These are phyloP conservation scores for Neurospora tetraspora DNA, from an alignment of 495 filamentous ascomycete genomes.

Conservation along the genomic window DNA sequence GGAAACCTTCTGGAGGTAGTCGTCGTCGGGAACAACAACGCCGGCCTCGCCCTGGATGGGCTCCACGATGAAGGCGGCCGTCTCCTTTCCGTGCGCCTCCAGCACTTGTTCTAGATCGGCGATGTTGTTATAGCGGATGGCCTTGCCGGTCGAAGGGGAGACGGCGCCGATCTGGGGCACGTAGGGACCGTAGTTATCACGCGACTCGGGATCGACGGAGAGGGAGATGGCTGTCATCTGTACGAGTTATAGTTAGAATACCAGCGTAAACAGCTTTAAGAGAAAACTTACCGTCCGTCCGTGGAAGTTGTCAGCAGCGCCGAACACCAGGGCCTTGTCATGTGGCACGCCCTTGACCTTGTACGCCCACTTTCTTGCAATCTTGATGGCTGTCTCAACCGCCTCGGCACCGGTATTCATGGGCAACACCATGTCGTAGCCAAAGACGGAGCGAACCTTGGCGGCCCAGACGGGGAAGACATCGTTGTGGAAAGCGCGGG, in stretches of 20 bases:
- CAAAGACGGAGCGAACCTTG: slow-evolving; percentile 76
- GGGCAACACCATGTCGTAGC: slow-evolving; percentile 96
- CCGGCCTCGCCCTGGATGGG: slow-evolving; percentile 98
- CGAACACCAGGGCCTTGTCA: slow-evolving; percentile 76
- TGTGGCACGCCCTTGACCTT: slow-evolving; percentile 86
- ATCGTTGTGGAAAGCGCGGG: slow-evolving; percentile 96
- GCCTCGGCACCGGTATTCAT: slow-evolving; percentile 99
- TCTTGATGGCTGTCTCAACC: slow-evolving; percentile 96
- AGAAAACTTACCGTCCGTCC: slow-evolving; percentile 67
- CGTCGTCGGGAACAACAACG: slow-evolving; percentile 87
- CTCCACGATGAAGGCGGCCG: slow-evolving; percentile 91
- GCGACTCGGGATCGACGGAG: slow-evolving; percentile 88
- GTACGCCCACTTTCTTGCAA: slow-evolving; percentile 98
- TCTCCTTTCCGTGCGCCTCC: slow-evolving; percentile 68
- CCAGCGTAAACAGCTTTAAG: background rate
- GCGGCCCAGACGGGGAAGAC: slow-evolving; percentile 95
- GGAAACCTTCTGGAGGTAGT: slow-evolving; percentile 74
- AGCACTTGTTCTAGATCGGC: slow-evolving; percentile 71
- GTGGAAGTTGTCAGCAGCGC: slow-evolving; percentile 89
- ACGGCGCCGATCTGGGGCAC: slow-evolving; percentile 76
- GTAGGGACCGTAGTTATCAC: slow-evolving; percentile 95
- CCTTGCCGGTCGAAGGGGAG: slow-evolving; percentile 64
- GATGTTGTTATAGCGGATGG: slow-evolving; percentile 79
- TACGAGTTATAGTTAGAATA: background rate
- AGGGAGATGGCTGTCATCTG: slow-evolving; percentile 92